Conservation (phyloP, 805 yeast genomes). For the Scheffersomyces ergatensis region DNA sequence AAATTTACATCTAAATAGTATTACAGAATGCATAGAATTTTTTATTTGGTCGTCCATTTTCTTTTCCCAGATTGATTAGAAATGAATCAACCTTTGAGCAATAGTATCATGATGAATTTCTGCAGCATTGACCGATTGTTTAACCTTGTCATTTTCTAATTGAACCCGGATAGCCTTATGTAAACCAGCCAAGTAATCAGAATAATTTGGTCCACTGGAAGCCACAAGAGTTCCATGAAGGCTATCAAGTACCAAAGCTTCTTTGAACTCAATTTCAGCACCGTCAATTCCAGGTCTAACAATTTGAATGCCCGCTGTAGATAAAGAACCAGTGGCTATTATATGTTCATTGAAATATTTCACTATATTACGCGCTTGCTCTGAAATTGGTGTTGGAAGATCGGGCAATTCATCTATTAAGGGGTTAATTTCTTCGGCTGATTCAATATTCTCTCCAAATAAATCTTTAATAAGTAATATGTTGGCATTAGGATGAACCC, state of each 20-base stretch:
- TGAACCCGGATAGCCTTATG: slow-evolving; percentile 62
- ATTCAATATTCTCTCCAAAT: slow-evolving; percentile 55
- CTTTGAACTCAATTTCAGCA: slow-evolving; percentile 49
- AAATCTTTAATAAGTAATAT: slow-evolving; percentile 68
- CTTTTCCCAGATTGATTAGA: too few species aligned
- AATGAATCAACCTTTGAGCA: slow-evolving; percentile 39
- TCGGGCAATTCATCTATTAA: slow-evolving; percentile 61
- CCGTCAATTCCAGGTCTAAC: slow-evolving; percentile 67
- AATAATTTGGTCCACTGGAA: slow-evolving; percentile 45
- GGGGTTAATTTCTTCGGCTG: slow-evolving; percentile 47
- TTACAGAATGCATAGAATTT: neutral
- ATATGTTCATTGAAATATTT: slow-evolving; percentile 43
- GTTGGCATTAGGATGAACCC: slow-evolving; percentile 70
- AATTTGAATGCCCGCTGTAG: slow-evolving; percentile 49
- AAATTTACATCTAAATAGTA: slow-evolving; percentile 4
- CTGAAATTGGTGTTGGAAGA: slow-evolving; percentile 65
- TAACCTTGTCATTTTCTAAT: slow-evolving; percentile 45
- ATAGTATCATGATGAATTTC: slow-evolving; percentile 29
- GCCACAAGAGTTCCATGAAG: slow-evolving; percentile 37
- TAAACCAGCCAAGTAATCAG: slow-evolving; percentile 64
- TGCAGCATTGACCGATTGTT: slow-evolving; percentile 22
- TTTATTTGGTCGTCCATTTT: neutral
- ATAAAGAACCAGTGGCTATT: slow-evolving; percentile 24
- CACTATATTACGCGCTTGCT: slow-evolving; percentile 64
- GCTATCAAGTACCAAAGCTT: slow-evolving; percentile 73